These are phyloP conservation scores for Triticum aestivum DNA, from an alignment of 176 grass and related monocot species.

Conservation along the genomic window DNA sequence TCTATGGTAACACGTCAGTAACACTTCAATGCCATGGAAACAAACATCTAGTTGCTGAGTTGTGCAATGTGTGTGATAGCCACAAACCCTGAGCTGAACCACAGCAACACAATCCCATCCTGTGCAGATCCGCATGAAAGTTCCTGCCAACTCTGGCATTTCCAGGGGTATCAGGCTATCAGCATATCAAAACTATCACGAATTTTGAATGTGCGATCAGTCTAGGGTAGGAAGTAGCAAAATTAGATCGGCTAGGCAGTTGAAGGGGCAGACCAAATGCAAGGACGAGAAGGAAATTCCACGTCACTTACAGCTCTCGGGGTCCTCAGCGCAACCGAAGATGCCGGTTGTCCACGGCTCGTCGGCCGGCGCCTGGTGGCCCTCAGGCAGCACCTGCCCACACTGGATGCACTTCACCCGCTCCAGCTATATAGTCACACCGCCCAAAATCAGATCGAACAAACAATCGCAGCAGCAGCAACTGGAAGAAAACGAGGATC, in stretches of 20 bases:
- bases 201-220: not conserved
- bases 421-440: conserved; percentile 43
- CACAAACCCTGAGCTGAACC: not conserved
- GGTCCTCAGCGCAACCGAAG: conserved; percentile 60
- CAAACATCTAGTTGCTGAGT: not conserved
- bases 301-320: conserved; percentile 58
- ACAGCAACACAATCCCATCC: not conserved
- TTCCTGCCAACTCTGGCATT: not conserved
- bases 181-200: not conserved
- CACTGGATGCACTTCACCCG: conserved; percentile 43
- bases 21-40: not conserved
- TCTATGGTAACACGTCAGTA: not conserved
- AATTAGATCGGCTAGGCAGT: not conserved
- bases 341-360: conserved; percentile 68
- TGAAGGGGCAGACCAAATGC: not conserved
- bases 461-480: not conserved
- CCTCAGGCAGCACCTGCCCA: conserved; percentile 55
- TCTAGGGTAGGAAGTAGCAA: not conserved
- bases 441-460: not conserved
- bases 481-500: not conserved
- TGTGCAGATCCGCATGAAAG: not conserved
- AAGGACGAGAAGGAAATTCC: not conserved
- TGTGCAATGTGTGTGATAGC: not conserved
- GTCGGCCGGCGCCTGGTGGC: conserved; percentile 58
- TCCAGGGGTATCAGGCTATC: too few relatives aligned